A percentile compares a stretch with the other conserved stretches of the same genome.
phyloP scores from a whole-genome alignment of 768 basidiomycete species.

The Leccinum subtestaceum region DNA sequence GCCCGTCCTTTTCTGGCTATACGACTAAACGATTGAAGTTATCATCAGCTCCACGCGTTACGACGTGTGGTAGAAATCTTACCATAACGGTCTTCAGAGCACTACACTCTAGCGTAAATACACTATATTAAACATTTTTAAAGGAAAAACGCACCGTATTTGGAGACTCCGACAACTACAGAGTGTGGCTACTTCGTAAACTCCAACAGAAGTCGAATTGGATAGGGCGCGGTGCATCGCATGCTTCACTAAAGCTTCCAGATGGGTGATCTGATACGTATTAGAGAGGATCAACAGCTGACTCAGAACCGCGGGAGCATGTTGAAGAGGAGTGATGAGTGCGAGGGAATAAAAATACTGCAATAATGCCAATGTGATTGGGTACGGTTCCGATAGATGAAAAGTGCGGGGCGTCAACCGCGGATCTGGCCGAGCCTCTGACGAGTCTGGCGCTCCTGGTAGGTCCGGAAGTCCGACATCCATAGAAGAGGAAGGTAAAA shows the following conservation, averaged over 20 bases:
- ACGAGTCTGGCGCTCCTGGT: conserved; percentile 46
- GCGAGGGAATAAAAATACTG: conserved; percentile 93
- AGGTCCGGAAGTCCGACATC: conserved; percentile 63
- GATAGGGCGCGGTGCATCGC: conserved; percentile 89
- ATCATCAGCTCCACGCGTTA: conserved; percentile 14
- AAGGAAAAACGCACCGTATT: conserved; percentile 60
- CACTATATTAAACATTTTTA: neutral
- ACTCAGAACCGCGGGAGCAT: conserved; percentile 84
- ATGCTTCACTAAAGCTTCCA: conserved; percentile 83
- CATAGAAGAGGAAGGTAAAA: conserved; percentile 58
- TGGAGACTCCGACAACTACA: conserved; percentile 87
- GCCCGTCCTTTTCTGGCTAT: conserved; percentile 68
- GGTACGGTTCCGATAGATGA: conserved; percentile 83
- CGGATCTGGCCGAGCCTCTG: conserved; percentile 65
- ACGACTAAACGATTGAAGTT: conserved; percentile 48
- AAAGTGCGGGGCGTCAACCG: conserved; percentile 77
- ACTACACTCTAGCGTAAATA: conserved; percentile 34
- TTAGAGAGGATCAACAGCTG: conserved; percentile 81
- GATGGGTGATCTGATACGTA: conserved; percentile 75
- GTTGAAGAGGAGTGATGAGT: conserved; percentile 87
- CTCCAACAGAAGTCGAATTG: conserved; percentile 81
- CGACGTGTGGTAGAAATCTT: conserved; percentile 21
- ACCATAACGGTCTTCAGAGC: conserved; percentile 86
- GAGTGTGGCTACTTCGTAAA: conserved; percentile 93
- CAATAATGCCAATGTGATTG: conserved; percentile 82